These are phyloP conservation scores for Hanseniaspora nectarophila DNA, from an alignment of 805 yeast species.

Conservation along the genomic window DNA sequence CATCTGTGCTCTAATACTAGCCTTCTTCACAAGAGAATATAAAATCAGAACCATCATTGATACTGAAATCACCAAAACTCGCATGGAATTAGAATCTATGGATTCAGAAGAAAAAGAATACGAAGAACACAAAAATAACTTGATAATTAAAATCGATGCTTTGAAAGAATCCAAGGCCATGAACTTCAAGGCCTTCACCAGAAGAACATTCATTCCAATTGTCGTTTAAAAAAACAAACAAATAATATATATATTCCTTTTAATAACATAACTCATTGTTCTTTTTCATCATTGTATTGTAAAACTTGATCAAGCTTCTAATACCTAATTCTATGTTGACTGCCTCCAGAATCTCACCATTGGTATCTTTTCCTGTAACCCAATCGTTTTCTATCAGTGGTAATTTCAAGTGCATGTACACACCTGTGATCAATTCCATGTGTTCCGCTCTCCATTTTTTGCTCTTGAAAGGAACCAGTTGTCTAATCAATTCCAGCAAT, in stretches of 20 bases:
- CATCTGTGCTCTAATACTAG: slow-evolving; percentile 33
- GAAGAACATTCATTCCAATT: slow-evolving; percentile 23
- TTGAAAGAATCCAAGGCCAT: slow-evolving; percentile 18
- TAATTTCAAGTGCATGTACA: slow-evolving; percentile 62
- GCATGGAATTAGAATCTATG: background rate
- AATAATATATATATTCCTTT: background rate
- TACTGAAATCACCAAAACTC: slow-evolving; percentile 4
- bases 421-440: slow-evolving; percentile 85
- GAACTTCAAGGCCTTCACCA: slow-evolving; percentile 20
- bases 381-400: slow-evolving; percentile 64
- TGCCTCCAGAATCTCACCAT: slow-evolving; percentile 61
- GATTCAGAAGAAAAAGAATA: background rate
- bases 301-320: slow-evolving; percentile 64
- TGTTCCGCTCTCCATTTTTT: slow-evolving; percentile 87
- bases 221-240: slow-evolving; percentile 17
- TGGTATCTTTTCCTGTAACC: slow-evolving; percentile 72
- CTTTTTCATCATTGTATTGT: slow-evolving; percentile 33
- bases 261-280: background rate
- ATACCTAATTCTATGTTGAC: slow-evolving; percentile 78
- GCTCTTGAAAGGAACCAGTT: slow-evolving; percentile 79
- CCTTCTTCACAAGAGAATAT: slow-evolving; percentile 42
- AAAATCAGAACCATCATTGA: slow-evolving; percentile 35
- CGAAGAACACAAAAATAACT: background rate
- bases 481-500: slow-evolving; percentile 59
- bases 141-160: slow-evolving; percentile 2